Evolutionary conservation across 768 basidiomycete species (phyloP).

Genomic region (Pleurotus tuoliensis): DNA sequence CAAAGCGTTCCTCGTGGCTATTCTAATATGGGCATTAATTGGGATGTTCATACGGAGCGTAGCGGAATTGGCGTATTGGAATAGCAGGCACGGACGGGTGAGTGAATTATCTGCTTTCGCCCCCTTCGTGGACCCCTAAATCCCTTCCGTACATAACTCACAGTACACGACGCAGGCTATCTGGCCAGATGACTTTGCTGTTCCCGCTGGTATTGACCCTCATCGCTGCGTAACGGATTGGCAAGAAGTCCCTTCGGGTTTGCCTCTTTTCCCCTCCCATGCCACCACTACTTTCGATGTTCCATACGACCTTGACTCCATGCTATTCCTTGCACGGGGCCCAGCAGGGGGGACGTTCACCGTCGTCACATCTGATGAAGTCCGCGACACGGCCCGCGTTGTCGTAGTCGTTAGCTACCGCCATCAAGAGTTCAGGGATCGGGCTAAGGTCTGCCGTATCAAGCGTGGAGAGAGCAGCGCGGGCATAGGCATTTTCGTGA

Average conservation of each 20-base stretch:
- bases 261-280: slow-evolving; percentile 13
- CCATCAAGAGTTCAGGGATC: slow-evolving; percentile 15
- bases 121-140: neutral
- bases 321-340: slow-evolving; percentile 27
- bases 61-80: slow-evolving; percentile 5
- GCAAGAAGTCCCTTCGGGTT: neutral
- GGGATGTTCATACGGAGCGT: slow-evolving; percentile 3
- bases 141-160: neutral
- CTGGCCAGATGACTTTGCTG: slow-evolving; percentile 6
- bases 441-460: slow-evolving; percentile 26
- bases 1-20: slow-evolving; percentile 2
- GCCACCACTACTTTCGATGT: slow-evolving; percentile 13
- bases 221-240: slow-evolving; percentile 9
- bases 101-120: neutral
- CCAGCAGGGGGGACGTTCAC: slow-evolving; percentile 21
- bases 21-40: slow-evolving; percentile 4
- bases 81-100: slow-evolving; percentile 1
- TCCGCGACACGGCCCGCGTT: slow-evolving; percentile 20
- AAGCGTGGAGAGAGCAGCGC: slow-evolving; percentile 18
- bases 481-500: slow-evolving; percentile 35
- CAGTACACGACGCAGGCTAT: slow-evolving; percentile 6
- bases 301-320: slow-evolving; percentile 19
- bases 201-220: neutral
- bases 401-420: slow-evolving; percentile 22
- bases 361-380: slow-evolving; percentile 19